A percentile compares a stretch with the other conserved stretches of the same genome.
These are phyloP conservation scores for Colletotrichum lindemuthianum DNA, from an alignment of 2,329 filamentous ascomycete species.

Conservation along the genomic window DNA sequence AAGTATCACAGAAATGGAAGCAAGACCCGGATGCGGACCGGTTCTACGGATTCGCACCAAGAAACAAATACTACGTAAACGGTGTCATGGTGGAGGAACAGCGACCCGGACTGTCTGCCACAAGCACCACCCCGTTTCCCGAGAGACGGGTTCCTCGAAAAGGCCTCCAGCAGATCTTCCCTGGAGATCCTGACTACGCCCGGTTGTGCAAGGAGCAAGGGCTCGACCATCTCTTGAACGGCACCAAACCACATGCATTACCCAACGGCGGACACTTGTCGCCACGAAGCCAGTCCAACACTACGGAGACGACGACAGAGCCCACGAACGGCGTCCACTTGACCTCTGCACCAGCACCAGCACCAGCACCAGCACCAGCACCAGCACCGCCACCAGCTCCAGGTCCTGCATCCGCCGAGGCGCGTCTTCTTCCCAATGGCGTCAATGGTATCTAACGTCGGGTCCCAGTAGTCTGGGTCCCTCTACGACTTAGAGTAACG, in stretches of 20 bases:
- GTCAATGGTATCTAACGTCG: constrained; percentile 28
- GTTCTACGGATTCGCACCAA: constrained; percentile 64
- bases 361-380: background rate
- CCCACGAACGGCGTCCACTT: constrained; percentile 22
- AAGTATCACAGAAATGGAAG: constrained; percentile 64
- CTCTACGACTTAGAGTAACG: constrained; percentile 29
- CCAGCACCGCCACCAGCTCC: background rate
- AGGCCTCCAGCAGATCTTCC: constrained; percentile 61
- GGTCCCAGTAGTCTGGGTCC: constrained; percentile 24
- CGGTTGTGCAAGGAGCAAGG: constrained; percentile 66
- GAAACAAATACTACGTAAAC: constrained; percentile 68
- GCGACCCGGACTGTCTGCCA: constrained; percentile 55
- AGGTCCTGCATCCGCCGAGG: constrained; percentile 3
- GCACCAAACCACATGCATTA: constrained; percentile 54
- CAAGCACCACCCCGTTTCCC: constrained; percentile 64
- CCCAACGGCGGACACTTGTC: constrained; percentile 60
- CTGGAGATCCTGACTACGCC: constrained; percentile 67
- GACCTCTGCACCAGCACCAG: background rate
- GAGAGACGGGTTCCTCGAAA: constrained; percentile 65
- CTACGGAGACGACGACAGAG: constrained; percentile 26
- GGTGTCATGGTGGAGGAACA: constrained; percentile 64
- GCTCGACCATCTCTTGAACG: constrained; percentile 62
- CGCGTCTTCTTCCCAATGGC: constrained; percentile 22
- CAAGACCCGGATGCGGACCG: constrained; percentile 64
- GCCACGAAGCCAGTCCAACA: constrained; percentile 49